A percentile compares a stretch with the other conserved stretches of the same genome.
phyloP scores from a whole-genome alignment of 2,329 filamentous ascomycete genomes.

The Sodiomyces alkalinus region DNA sequence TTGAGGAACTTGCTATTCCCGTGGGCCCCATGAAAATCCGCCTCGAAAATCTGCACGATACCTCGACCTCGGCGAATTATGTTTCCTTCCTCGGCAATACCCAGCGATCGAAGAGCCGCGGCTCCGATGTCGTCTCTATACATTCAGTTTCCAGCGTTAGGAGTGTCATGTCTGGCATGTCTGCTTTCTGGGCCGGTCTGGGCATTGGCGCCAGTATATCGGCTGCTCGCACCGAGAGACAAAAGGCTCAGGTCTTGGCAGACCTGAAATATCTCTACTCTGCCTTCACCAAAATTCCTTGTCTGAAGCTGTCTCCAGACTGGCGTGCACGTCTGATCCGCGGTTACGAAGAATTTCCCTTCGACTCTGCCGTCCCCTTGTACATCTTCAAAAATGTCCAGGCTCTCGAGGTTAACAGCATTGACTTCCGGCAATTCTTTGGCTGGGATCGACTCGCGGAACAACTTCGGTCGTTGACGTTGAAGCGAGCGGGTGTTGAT shows the following conservation, averaged over 20 bases:
- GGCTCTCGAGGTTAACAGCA: slow-evolving; percentile 82
- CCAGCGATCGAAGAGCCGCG: slow-evolving; percentile 62
- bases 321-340: slow-evolving; percentile 79
- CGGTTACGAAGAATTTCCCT: slow-evolving; percentile 94
- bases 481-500: slow-evolving; percentile 77
- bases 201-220: slow-evolving; percentile 69
- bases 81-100: slow-evolving; percentile 85
- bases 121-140: slow-evolving; percentile 77
- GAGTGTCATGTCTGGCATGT: slow-evolving; percentile 96
- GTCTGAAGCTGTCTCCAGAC: slow-evolving; percentile 78
- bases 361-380: slow-evolving; percentile 93
- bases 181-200: slow-evolving; percentile 78
- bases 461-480: slow-evolving; percentile 73
- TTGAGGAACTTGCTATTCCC: slow-evolving; percentile 79
- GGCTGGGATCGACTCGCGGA: slow-evolving; percentile 93
- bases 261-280: slow-evolving; percentile 96
- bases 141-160: slow-evolving; percentile 93
- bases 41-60: slow-evolving; percentile 84
- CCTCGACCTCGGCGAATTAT: slow-evolving; percentile 76
- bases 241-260: slow-evolving; percentile 69
- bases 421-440: slow-evolving; percentile 94
- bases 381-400: slow-evolving; percentile 95
- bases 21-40: slow-evolving; percentile 95
- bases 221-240: slow-evolving; percentile 71
- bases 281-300: slow-evolving; percentile 95